These are phyloP conservation scores for Cladophialophora carrionii DNA, from an alignment of 2,329 filamentous ascomycete genomes.

Conservation along the genomic window DNA sequence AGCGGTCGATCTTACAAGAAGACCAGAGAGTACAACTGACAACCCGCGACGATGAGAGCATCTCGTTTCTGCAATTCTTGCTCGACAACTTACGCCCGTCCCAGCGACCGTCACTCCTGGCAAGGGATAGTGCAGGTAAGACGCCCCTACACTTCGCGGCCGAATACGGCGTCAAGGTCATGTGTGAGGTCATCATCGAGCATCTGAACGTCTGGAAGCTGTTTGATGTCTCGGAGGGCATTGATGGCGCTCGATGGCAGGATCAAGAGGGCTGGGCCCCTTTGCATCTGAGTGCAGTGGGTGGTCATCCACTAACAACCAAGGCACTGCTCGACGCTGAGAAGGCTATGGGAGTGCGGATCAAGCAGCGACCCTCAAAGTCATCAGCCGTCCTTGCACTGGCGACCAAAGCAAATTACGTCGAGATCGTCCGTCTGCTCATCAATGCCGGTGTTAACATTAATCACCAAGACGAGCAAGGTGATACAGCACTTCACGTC, in stretches of 20 bases:
- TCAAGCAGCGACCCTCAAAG: constrained; percentile 72
- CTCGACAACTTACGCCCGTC: constrained; percentile 69
- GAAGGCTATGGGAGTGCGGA: constrained; percentile 66
- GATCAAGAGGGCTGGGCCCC: constrained; percentile 90
- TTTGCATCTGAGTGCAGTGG: constrained; percentile 87
- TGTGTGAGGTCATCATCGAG: constrained; percentile 83
- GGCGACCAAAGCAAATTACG: constrained; percentile 85
- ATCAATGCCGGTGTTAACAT: constrained; percentile 89
- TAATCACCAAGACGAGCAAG: constrained; percentile 87
- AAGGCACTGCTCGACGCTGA: constrained; percentile 78
- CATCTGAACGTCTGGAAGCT: constrained; percentile 88
- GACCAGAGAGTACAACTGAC: constrained; percentile 63
- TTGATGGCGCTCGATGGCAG: constrained; percentile 87
- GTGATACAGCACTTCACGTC: constrained; percentile 89
- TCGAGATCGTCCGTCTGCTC: constrained; percentile 79
- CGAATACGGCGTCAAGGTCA: constrained; percentile 89
- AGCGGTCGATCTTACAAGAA: constrained; percentile 68
- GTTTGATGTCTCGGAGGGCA: constrained; percentile 80
- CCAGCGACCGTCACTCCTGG: constrained; percentile 69
- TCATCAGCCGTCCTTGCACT: constrained; percentile 86
- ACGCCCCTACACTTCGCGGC: constrained; percentile 91
- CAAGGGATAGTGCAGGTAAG: constrained; percentile 77
- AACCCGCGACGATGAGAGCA: constrained; percentile 71
- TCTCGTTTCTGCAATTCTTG: constrained; percentile 66
- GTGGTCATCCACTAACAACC: constrained; percentile 85